Base-by-base conservation (phyloP, 2,329 filamentous ascomycete genomes). In the Penicillium sp. region DNA sequence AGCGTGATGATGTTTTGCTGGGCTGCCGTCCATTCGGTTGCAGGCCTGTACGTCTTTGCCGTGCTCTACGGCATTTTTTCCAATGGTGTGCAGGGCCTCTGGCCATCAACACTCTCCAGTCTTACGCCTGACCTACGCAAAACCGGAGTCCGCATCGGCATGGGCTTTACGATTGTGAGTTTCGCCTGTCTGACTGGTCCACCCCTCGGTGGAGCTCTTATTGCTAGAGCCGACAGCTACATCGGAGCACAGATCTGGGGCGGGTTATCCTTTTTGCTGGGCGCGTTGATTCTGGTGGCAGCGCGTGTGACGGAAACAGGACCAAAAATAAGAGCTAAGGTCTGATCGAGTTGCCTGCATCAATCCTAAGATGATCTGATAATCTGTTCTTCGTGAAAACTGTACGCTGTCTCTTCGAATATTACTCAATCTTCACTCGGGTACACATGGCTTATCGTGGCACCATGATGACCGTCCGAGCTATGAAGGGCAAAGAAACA, bases 1-100 rank as follows among this genome's bases (percentile, higher is more conserved):
- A 77, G 77, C 1, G 68, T 81, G 15, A 73, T 84, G 57, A 71
- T 85, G 35, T 86, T 81, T 63, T 78, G 77, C 52, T 89, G 86
- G 86, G 78, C 80, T 2, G 80, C 77, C 0, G 82, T 88, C 2
- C 59, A 69, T 9, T 71, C 67, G 3, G 55, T 67, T 10, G 61
- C 65, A 8, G 72, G 74, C 0, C 60, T 82, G 0, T 80, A 77
- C 56, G 74, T 69, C 0, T 82, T 80, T 63, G 75, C 77, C 0
- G 72, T 77, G 1, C 64, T 79, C 10, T 79, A 78, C 38, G 74
- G 75, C 1, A 56, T 76, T 6, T 72, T 75, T 10, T 57, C 52
- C 4, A 60, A 50, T 4, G 62, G 54, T 6, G 46, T 58, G 2
- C 61, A 66, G 41, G 50, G 54, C 2, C 51, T 56, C 17, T 56